Evolutionary conservation across 2,329 filamentous ascomycete species (phyloP), one percentile per base, ranked within the genome.

Genomic region (Fusarium armeniacum): DNA sequence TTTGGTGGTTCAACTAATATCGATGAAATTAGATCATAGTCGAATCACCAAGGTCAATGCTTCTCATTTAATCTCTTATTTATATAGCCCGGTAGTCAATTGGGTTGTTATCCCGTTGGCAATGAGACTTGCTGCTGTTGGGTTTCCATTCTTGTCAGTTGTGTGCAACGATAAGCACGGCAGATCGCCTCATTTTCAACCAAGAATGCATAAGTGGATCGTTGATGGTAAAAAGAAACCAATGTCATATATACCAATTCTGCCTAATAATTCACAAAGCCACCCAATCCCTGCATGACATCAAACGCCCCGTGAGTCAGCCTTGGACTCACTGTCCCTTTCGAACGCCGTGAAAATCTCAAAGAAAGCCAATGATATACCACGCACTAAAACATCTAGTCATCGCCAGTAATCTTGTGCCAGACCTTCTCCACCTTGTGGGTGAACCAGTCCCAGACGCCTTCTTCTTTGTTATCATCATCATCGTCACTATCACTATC

Each of bases 401-500:
- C 70, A 9, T 75, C 74, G 15, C 76, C 77, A 15, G 72, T 80
- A 20, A 86, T 77, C 70, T 84, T 83, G 38, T 79, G 77, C 84
- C 83, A 86, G 24, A 82, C 77, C 35, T 83, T 76, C 33, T 78
- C 79, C 15, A 87, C 73, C 65, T 86, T 83, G 36, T 81, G 82
- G 4, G 80, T 83, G 15, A 88, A 70, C 86, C 86, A 88, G 50
- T 84, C 79, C 84, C 85, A 87, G 35, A 84, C 79, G 6, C 77
- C 76, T 63, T 83, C 75, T 18, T 78, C 75, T 35, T 78, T 75
- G 18, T 50, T 24, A 1, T 78, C 69, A 8, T 78, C 69, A 8
- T 75, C 73, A 6, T 77, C 74, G 7, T 74, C 58, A 4, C 60
- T 69, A 3, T 70, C 57, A 20, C 59, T 55, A 11, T 63, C 62